Evolutionary conservation across 2,329 filamentous ascomycete genomes (phyloP).

Genomic region (Coccinonectria pachysandricola): DNA sequence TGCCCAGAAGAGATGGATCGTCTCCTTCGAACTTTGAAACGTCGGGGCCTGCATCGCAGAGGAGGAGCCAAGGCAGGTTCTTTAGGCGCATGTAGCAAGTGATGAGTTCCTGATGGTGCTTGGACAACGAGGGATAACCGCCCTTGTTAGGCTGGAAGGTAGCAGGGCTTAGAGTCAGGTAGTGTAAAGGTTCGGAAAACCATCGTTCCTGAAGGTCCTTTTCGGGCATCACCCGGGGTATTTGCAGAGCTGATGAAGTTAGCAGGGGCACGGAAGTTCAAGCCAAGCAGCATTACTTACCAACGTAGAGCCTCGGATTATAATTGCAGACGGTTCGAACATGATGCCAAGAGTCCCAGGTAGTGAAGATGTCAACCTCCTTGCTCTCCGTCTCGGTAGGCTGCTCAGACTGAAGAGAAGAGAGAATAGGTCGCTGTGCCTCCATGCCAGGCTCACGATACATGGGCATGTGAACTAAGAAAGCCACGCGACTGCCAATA

Average conservation of each 20-base stretch:
- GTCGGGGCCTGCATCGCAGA: conserved; percentile 50
- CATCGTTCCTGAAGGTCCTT: conserved; percentile 53
- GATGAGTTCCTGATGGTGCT: conserved; percentile 50
- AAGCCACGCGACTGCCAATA: conserved; percentile 64
- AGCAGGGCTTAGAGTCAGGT: conserved; percentile 43
- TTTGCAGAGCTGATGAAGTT: conserved; percentile 36
- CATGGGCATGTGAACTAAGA: conserved; percentile 78
- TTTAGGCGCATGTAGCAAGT: conserved; percentile 55
- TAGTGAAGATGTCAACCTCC: conserved; percentile 60
- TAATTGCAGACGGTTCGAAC: conserved; percentile 83
- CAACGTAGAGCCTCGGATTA: conserved; percentile 66
- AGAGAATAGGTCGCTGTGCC: conserved; percentile 41
- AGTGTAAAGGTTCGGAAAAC: conserved; percentile 59
- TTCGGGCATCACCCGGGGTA: conserved; percentile 49
- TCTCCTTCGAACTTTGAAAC: conserved; percentile 21
- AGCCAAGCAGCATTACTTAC: conserved; percentile 48
- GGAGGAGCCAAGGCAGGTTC: conserved; percentile 49
- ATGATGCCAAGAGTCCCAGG: conserved; percentile 91
- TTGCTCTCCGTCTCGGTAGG: conserved; percentile 24
- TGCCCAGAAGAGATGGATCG: conserved; percentile 15
- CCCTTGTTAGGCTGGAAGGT: conserved; percentile 51
- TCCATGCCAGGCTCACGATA: conserved; percentile 58
- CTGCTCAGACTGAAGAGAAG: conserved; percentile 27
- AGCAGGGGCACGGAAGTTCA: conserved; percentile 1
- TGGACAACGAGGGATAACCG: conserved; percentile 52